Evolutionary conservation across 768 basidiomycete species (phyloP), one percentile per base, ranked within the genome.

Genomic region (Obba rivulosa): DNA sequence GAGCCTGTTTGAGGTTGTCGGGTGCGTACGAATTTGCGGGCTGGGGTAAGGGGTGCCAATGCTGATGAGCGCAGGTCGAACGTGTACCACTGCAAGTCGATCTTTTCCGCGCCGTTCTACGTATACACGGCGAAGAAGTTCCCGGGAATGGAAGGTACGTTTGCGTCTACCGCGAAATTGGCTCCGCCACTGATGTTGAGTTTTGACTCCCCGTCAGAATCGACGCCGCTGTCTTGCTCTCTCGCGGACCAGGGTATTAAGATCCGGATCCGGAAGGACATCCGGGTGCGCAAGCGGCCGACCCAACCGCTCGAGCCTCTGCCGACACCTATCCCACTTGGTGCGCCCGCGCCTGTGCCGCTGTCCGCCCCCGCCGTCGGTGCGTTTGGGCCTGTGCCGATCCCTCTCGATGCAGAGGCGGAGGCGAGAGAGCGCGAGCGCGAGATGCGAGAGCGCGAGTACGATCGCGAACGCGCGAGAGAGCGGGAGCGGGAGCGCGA

Each of bases 41-140:
- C 35, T 11, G 44, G 21, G 14, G 14, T 46, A 42, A 8, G 22
- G n/a, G n/a, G 8, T 18, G 39, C 10, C 7, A 24, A 21, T 20
- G 31, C 1, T 17, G 41, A 43, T 51, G 41, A 52, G 36, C 44
- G 41, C 64, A 90, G 88, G 13, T 83, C 85, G 57, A 86, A 85
- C 51, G 91, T 95, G 34, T 84, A 83, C 36, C 92, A 93, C 62
- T 94, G 92, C 71, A 90, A 89, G 60, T 87, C 85, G 0, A 91
- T 92, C 49, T 87, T 85, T 66, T 92, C 91, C 0, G 79, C 83
- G 1, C 81, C 88, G 0, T 97, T 97, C 67, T 92, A 93, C 53
- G 94, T 96, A 10, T 96, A 92, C 64, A 92, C 92, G 0, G 90
- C 92, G 14, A 96, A 96, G 76, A 92, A 93, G 67, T 96, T 95